Percentiles rank a stretch among this genome's conserved stretches.
These are phyloP conservation scores for Colletotrichum gigasporum DNA, from an alignment of 2,329 filamentous ascomycete genomes.

Conservation along the genomic window DNA sequence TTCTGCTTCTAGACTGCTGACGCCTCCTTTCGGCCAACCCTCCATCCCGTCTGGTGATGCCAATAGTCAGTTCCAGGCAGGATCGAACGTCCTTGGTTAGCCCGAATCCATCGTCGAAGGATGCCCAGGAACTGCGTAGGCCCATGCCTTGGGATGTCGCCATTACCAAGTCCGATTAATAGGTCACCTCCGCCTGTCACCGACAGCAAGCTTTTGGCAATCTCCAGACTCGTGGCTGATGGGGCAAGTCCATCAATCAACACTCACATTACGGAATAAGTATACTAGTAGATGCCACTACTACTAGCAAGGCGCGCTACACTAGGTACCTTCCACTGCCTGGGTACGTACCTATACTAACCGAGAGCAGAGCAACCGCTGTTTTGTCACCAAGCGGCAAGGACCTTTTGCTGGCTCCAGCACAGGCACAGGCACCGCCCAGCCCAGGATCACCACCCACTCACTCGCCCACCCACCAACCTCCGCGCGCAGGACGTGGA, in stretches of 20 bases:
- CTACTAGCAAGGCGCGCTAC: not conserved
- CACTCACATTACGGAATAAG: not conserved
- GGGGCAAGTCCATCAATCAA: not conserved
- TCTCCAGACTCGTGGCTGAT: not conserved
- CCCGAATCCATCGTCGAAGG: not conserved
- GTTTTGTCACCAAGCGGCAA: conserved; percentile 2
- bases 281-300: no score
- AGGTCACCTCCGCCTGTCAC: not conserved
- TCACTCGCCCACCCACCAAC: no score
- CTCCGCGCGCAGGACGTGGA: no score
- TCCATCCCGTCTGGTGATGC: not conserved
- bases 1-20: not conserved
- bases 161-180: not conserved
- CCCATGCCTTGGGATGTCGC: not conserved
- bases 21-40: not conserved
- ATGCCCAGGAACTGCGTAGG: not conserved
- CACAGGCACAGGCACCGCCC: not conserved
- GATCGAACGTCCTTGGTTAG: not conserved
- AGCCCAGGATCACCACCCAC: no score
- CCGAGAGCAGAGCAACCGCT: not conserved
- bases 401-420: conserved; percentile 13
- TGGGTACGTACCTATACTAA: no score
- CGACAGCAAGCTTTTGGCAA: conserved; percentile 3
- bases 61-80: not conserved
- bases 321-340: no score